A percentile compares a stretch with the other conserved stretches of the same genome.
phyloP scores from a whole-genome alignment of 106 monocot genomes.

The Allium fistulosum region DNA sequence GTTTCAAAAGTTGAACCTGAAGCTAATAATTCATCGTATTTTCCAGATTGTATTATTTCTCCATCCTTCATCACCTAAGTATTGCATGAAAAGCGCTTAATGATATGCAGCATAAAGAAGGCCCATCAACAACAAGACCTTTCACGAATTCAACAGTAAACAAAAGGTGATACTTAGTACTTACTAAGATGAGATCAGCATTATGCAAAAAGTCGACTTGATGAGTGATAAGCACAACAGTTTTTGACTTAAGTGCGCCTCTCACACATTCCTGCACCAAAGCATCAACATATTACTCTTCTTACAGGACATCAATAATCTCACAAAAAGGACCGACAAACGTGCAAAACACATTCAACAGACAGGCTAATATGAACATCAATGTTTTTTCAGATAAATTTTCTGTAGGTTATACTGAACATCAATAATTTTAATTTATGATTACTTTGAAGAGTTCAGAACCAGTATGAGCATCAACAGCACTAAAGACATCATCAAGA shows the following conservation, averaged over 20 bases:
- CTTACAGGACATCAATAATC: background rate
- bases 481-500: constrained; percentile 96
- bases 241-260: constrained; percentile 74
- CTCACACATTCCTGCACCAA: constrained; percentile 66
- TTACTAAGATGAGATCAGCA: constrained; percentile 72
- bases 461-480: constrained; percentile 99
- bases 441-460: constrained; percentile 86
- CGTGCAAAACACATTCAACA: background rate
- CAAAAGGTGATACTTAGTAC: constrained; percentile 11
- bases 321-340: background rate
- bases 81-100: background rate
- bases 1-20: constrained; percentile 58
- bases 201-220: constrained; percentile 95
- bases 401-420: too few relatives aligned
- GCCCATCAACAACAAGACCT: background rate
- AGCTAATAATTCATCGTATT: constrained; percentile 56
- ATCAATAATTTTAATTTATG: too few relatives aligned
- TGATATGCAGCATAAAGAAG: background rate
- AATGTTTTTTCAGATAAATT: background rate
- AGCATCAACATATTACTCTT: background rate
- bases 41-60: constrained; percentile 76
- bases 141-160: background rate
- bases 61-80: constrained; percentile 85
- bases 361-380: background rate
- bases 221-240: constrained; percentile 86